A percentile compares a stretch with the other conserved stretches of the same genome.
Evolutionary conservation across 257 asterid genomes (phyloP).

Genomic region (Solanum rostratum): DNA sequence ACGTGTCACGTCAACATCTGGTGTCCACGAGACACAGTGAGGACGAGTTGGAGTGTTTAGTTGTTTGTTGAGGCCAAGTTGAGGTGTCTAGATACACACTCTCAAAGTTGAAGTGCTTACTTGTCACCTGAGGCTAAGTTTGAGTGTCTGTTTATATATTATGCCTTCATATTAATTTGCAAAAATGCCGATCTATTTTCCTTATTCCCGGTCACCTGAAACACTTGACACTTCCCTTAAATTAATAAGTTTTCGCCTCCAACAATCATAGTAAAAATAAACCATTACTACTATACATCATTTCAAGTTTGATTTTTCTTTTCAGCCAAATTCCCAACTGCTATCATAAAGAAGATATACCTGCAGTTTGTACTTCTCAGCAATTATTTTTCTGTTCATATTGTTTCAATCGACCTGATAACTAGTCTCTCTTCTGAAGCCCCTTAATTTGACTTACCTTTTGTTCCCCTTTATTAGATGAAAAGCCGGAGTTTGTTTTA

Average conservation of each 20-base stretch:
- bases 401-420: background rate
- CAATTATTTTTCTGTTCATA: background rate
- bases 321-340: background rate
- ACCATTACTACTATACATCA: background rate
- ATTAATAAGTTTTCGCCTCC: background rate
- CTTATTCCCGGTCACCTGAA: background rate
- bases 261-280: background rate
- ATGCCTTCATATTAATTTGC: background rate
- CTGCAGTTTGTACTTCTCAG: background rate
- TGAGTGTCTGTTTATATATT: background rate
- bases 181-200: background rate
- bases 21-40: background rate
- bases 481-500: conserved; percentile 66
- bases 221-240: background rate
- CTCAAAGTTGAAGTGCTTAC: background rate
- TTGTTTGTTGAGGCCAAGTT: background rate
- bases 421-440: background rate
- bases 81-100: background rate
- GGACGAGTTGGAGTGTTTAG: background rate
- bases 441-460: background rate
- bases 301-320: background rate
- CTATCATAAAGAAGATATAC: background rate
- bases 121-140: background rate
- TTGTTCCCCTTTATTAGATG: conserved; percentile 31
- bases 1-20: background rate